These are phyloP conservation scores for Lomentospora prolificans DNA, from an alignment of 2,329 filamentous ascomycete species.

Conservation along the genomic window DNA sequence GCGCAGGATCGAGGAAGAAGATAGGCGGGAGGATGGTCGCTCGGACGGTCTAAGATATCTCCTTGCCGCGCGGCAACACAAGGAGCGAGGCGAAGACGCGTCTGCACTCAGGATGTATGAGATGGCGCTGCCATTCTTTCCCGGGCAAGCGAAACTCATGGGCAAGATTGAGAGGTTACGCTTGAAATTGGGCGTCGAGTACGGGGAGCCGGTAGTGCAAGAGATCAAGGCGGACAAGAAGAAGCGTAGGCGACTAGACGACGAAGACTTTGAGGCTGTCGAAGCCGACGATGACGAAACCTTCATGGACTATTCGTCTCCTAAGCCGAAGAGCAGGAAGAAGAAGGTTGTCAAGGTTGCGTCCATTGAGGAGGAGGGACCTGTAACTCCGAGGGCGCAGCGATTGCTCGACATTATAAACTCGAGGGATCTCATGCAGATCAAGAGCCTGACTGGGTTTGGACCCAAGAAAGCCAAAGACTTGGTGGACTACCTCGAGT, in stretches of 20 bases:
- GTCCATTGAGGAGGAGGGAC: slow-evolving; percentile 31
- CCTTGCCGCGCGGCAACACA: slow-evolving; percentile 86
- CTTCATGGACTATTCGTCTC: slow-evolving; percentile 17
- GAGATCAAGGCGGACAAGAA: slow-evolving; percentile 16
- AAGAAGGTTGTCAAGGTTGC: slow-evolving; percentile 10
- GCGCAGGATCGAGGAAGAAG: slow-evolving; percentile 63
- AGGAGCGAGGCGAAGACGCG: slow-evolving; percentile 68
- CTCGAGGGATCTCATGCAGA: slow-evolving; percentile 56
- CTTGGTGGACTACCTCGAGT: slow-evolving; percentile 45
- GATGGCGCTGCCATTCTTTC: slow-evolving; percentile 74
- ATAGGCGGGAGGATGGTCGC: slow-evolving; percentile 55
- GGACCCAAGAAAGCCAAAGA: slow-evolving; percentile 62
- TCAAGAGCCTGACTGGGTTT: slow-evolving; percentile 59
- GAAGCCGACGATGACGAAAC: slow-evolving; percentile 32
- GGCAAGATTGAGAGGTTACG: slow-evolving; percentile 58
- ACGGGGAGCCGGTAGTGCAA: neutral
- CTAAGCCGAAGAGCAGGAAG: slow-evolving; percentile 19
- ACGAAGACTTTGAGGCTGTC: slow-evolving; percentile 29
- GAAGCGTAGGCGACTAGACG: slow-evolving; percentile 19
- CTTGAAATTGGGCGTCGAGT: slow-evolving; percentile 33
- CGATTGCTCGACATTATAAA: slow-evolving; percentile 63
- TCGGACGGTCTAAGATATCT: slow-evolving; percentile 78
- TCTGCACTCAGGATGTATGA: slow-evolving; percentile 81
- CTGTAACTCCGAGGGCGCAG: slow-evolving; percentile 44
- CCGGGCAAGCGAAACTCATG: slow-evolving; percentile 67